Evolutionary conservation across 352 stramenopile species (phyloP).

Genomic region (Saprolegnia parasitica): DNA sequence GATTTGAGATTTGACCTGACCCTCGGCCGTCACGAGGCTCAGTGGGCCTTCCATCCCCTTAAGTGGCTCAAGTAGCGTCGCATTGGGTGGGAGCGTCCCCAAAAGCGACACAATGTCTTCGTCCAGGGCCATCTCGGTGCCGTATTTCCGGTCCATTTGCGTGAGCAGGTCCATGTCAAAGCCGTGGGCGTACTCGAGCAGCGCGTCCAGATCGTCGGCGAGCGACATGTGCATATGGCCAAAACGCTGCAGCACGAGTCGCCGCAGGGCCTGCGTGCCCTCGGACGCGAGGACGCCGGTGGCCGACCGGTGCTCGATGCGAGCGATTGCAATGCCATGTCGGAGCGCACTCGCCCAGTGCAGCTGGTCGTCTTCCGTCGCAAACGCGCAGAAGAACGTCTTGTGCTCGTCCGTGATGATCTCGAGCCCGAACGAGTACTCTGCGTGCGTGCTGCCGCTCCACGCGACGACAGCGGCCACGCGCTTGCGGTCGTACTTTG

Average conservation of each 20-base stretch:
- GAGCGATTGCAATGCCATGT: slow-evolving; percentile 41
- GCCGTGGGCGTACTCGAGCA: slow-evolving; percentile 23
- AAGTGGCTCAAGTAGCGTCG: neutral
- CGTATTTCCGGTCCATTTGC: slow-evolving; percentile 25
- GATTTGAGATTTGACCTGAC: neutral
- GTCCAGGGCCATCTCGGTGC: slow-evolving; percentile 15
- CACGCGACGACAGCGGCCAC: slow-evolving; percentile 57
- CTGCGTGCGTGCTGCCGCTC: slow-evolving; percentile 55
- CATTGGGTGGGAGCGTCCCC: neutral
- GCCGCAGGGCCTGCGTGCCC: slow-evolving; percentile 6
- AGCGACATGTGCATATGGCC: slow-evolving; percentile 22
- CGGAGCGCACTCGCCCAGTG: slow-evolving; percentile 62
- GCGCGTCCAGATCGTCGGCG: slow-evolving; percentile 14
- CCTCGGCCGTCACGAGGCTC: slow-evolving; percentile 13
- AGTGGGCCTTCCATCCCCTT: slow-evolving; percentile 2
- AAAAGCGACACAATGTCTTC: neutral
- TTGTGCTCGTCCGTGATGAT: slow-evolving; percentile 59
- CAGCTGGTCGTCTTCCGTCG: slow-evolving; percentile 46
- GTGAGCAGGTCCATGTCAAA: slow-evolving; percentile 24
- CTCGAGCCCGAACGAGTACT: slow-evolving; percentile 58
- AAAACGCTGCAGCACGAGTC: neutral
- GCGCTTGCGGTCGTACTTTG: neutral
- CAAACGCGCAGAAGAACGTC: slow-evolving; percentile 69
- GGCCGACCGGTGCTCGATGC: slow-evolving; percentile 17
- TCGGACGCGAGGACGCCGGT: slow-evolving; percentile 3